phyloP scores from a whole-genome alignment of 2,329 filamentous ascomycete genomes.

The Penicillium brasilianum region DNA sequence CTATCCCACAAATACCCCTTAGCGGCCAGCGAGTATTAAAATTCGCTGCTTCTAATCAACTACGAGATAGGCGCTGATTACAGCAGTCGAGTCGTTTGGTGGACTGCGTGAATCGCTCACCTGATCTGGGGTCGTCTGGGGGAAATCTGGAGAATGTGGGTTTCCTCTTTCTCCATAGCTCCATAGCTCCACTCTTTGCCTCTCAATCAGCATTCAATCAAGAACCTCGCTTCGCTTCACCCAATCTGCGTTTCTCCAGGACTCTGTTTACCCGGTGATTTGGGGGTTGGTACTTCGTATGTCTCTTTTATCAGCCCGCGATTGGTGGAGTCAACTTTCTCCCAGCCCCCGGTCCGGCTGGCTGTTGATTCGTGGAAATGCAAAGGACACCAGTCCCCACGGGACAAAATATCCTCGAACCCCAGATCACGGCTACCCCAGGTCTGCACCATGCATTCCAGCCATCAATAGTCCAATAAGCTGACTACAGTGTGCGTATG shows the following conservation, averaged over 20 bases:
- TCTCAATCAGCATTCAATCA: background rate
- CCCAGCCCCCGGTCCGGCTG: constrained; percentile 12
- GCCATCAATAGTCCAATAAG: constrained; percentile 20
- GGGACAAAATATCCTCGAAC: constrained; percentile 42
- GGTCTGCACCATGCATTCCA: constrained; percentile 8
- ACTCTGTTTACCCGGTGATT: constrained; percentile 1
- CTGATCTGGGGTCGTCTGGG: background rate
- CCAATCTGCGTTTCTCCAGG: background rate
- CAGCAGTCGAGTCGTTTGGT: too few relatives aligned
- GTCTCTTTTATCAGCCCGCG: constrained; percentile 13
- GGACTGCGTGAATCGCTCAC: background rate
- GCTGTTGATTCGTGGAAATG: constrained; percentile 39
- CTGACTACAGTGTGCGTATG: background rate
- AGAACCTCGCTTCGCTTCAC: constrained; percentile 13
- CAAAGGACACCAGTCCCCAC: constrained; percentile 13
- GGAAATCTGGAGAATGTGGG: background rate
- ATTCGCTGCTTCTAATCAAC: too few relatives aligned
- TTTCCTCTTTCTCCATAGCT: background rate
- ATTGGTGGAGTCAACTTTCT: constrained; percentile 39
- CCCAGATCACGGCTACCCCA: constrained; percentile 34
- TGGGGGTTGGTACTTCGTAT: background rate
- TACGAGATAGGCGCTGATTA: too few relatives aligned
- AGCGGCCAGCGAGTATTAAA: too few relatives aligned
- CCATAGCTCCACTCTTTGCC: background rate
- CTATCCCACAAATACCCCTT: too few relatives aligned